Conservation (phyloP, 768 basidiomycete genomes). For the Neoboletus magnificus region DNA sequence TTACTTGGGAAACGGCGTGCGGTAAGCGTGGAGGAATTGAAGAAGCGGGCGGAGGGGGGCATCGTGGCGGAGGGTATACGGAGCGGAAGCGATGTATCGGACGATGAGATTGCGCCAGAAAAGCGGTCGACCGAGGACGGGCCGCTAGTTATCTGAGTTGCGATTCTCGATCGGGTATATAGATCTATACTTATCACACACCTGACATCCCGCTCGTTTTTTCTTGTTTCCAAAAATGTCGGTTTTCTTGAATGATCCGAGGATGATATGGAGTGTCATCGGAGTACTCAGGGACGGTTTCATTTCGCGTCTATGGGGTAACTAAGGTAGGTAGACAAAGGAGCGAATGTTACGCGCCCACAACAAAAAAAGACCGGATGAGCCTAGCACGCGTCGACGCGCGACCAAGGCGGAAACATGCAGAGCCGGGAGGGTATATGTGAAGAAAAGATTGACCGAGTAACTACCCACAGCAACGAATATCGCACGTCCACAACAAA, state of each 20-base stretch:
- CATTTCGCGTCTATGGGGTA: background rate
- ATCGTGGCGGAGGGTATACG: background rate
- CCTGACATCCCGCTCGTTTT: too few species aligned
- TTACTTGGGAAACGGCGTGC: slow-evolving; percentile 25
- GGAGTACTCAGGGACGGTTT: background rate
- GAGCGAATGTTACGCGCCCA: background rate
- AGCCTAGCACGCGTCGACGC: slow-evolving; percentile 1
- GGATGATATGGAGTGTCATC: too few species aligned
- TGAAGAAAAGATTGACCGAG: background rate
- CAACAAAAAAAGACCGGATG: background rate
- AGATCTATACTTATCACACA: background rate
- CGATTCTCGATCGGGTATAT: background rate
- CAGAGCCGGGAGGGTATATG: slow-evolving; percentile 1
- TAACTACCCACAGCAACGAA: background rate
- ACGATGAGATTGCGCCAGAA: background rate
- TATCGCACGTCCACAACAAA: background rate
- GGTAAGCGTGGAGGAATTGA: slow-evolving; percentile 26
- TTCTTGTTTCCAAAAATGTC: background rate
- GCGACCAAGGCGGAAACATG: background rate
- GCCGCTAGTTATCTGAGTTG: slow-evolving; percentile 4
- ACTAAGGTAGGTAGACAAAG: background rate
- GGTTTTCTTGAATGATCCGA: background rate
- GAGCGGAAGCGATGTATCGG: background rate
- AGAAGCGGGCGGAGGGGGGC: background rate
- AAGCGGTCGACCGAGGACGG: background rate